Conservation (phyloP, 1,139 yeast genomes). For the Saccharomyces hybrid region DNA sequence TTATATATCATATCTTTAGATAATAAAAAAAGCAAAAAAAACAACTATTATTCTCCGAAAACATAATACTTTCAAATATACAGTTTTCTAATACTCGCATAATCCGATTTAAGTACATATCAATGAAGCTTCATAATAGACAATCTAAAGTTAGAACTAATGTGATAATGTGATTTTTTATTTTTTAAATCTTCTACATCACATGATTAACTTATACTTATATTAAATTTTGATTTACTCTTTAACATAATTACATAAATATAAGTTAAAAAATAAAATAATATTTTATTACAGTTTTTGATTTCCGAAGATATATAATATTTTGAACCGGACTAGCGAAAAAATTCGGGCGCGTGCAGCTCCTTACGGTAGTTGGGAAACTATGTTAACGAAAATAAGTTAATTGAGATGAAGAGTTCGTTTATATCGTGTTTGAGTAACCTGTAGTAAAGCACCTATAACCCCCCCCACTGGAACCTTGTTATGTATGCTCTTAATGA, state of each 20-base stretch:
- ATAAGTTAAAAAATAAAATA: background rate
- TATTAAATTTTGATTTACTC: background rate
- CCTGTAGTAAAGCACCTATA: background rate
- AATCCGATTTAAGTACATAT: background rate
- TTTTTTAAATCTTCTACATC: background rate
- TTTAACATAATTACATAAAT: background rate
- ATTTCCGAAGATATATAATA: background rate
- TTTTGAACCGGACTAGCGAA: background rate
- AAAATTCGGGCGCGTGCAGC: background rate
- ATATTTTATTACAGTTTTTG: background rate
- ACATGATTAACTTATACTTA: background rate
- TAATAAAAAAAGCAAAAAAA: background rate
- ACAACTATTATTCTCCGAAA: background rate
- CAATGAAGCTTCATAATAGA: background rate
- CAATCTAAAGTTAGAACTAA: background rate
- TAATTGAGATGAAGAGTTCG: background rate
- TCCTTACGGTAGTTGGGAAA: background rate
- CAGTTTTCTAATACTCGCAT: background rate
- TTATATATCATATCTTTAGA: background rate
- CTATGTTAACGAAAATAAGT: background rate
- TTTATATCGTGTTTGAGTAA: background rate
- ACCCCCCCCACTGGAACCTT: background rate
- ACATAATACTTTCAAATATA: background rate
- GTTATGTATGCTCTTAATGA: background rate
- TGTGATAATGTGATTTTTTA: background rate